These are phyloP conservation scores for Sporobolomyces pararoseus DNA, from an alignment of 768 basidiomycete genomes.

Conservation along the genomic window DNA sequence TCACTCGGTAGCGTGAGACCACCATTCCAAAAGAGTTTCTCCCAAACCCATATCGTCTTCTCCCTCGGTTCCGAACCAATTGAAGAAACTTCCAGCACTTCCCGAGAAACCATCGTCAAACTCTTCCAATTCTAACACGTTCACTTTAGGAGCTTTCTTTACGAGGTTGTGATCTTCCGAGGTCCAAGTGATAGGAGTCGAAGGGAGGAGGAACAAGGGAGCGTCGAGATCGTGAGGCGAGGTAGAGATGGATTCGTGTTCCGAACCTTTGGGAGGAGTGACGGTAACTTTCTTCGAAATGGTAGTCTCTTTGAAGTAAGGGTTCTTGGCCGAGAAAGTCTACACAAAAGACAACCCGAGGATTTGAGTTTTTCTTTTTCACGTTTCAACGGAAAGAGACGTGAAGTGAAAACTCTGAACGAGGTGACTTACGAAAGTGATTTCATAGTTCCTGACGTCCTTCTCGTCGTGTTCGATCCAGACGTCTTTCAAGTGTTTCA, in stretches of 20 bases:
- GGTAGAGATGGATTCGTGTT: neutral
- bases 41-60: constrained; percentile 24
- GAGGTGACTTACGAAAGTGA: constrained; percentile 19
- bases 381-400: neutral
- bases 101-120: constrained; percentile 29
- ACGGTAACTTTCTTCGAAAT: constrained; percentile 28
- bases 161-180: constrained; percentile 37
- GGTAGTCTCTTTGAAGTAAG: constrained; percentile 30
- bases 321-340: constrained; percentile 40
- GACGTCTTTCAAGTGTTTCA: constrained; percentile 36
- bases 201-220: neutral
- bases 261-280: constrained; percentile 20
- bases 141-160: constrained; percentile 33
- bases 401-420: too few species aligned
- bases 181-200: constrained; percentile 39
- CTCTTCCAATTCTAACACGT: constrained; percentile 25
- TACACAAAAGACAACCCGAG: neutral
- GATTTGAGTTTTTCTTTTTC: neutral
- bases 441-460: constrained; percentile 32
- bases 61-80: constrained; percentile 24
- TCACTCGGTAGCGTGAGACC: constrained; percentile 33
- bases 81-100: constrained; percentile 35
- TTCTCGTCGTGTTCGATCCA: constrained; percentile 26
- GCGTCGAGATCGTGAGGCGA: too few species aligned
- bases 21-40: constrained; percentile 35